Evolutionary conservation across 2,329 filamentous ascomycete species (phyloP).

Genomic region (Colletotrichum sp.): DNA sequence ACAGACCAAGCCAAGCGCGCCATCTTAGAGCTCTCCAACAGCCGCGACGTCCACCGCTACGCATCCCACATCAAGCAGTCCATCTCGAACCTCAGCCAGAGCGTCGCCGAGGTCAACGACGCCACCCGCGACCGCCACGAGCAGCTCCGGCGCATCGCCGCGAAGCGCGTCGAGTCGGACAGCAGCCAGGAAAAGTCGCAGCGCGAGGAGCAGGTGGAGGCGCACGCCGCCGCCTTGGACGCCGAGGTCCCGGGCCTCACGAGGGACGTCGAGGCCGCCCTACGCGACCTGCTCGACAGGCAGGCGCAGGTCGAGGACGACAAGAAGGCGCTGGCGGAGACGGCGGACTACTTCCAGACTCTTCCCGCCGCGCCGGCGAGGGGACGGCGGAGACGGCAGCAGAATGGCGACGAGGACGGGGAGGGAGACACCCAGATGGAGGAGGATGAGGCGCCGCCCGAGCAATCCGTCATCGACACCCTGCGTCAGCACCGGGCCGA

Average conservation of each 20-base stretch:
- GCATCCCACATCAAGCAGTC: slow-evolving; percentile 52
- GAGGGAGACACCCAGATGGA: slow-evolving; percentile 24
- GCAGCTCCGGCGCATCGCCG: slow-evolving; percentile 33
- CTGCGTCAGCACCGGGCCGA: slow-evolving; percentile 39
- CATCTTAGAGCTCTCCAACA: slow-evolving; percentile 48
- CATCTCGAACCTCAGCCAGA: slow-evolving; percentile 45
- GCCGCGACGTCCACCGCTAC: slow-evolving; percentile 46
- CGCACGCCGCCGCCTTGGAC: slow-evolving; percentile 43
- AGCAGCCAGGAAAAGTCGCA: slow-evolving; percentile 33
- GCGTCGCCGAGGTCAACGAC: slow-evolving; percentile 57
- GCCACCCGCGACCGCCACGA: slow-evolving; percentile 40
- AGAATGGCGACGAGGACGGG: slow-evolving; percentile 23
- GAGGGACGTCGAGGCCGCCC: slow-evolving; percentile 47
- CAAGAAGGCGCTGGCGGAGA: slow-evolving; percentile 38
- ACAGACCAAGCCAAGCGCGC: slow-evolving; percentile 40
- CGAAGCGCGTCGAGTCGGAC: slow-evolving; percentile 42
- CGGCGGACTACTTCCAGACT: slow-evolving; percentile 26
- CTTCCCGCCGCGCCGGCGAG: slow-evolving; percentile 1
- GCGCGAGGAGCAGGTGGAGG: slow-evolving; percentile 42
- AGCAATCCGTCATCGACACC: slow-evolving; percentile 33
- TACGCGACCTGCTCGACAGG: slow-evolving; percentile 56
- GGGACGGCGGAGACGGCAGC: slow-evolving; percentile 15
- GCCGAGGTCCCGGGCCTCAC: slow-evolving; percentile 47
- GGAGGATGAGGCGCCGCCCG: slow-evolving; percentile 16
- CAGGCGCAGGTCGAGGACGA: slow-evolving; percentile 57